Evolutionary conservation across 148 eudicot species (phyloP), one percentile per base, ranked within the genome.

Genomic region (Bassia scoparia): DNA sequence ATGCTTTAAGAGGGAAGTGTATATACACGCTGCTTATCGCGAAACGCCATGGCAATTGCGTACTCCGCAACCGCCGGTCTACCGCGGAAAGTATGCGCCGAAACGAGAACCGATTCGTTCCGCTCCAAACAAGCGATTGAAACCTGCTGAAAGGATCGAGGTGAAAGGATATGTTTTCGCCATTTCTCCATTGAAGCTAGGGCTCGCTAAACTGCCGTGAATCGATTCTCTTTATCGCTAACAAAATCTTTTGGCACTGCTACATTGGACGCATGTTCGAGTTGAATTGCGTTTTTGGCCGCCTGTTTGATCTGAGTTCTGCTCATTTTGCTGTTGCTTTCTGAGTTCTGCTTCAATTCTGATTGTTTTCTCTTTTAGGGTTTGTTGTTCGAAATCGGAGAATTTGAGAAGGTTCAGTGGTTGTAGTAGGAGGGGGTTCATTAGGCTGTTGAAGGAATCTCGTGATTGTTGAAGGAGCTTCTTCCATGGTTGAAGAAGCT

Each of bases 61-160:
- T 95, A 95, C 80, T 95, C 99, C 0, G 99, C 99, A 15, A 95
- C 99, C 2, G 94, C 99, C 27, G 99, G 91, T 78, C 92, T 95
- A 0, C 97, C 99, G 11, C 96, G 96, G 7, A 96, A 95, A 24
- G 99, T 95, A 65, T 95, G 99, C 0, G 99, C 99, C 0, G 97
- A 91, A 24, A 95, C 99, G 60, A 95, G 76, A 43, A 95, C 83
- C 0, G 99, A 95, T 30, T 95, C 99, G 7, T 87, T 82, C 1
- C 99, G 87, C 59, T 95, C 99, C 21, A 95, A 83, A 56, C 97
- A 91, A 4, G 99, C 86, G n/a, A 91, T 80, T 14, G 99, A 95
- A 59, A 91, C 83, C 26, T 76, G 71, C 71, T 95, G 99, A 69
- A 95, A 0, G 99, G 99, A 64, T 95, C 99, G 41, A 95, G 92